Evolutionary conservation across 139 green algal species (phyloP).

Genomic region (Pleodorina starrii): DNA sequence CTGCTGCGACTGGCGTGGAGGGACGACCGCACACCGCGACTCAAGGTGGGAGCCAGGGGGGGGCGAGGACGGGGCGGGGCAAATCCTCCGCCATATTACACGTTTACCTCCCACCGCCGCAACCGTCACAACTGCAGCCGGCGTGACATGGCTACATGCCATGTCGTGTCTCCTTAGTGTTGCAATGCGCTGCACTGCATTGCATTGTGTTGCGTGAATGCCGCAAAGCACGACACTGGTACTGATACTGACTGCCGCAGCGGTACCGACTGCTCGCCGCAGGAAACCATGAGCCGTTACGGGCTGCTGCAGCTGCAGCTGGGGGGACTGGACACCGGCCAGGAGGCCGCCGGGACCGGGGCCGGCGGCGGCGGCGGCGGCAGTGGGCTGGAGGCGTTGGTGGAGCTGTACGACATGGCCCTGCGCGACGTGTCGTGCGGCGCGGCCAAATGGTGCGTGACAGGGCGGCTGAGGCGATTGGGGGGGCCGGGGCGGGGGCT

Average conservation of each 20-base stretch:
- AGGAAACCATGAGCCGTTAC: conserved; percentile 33
- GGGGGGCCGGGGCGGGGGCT: neutral
- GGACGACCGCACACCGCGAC: neutral
- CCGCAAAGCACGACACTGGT: no score
- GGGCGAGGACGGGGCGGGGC: no score
- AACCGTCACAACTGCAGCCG: no score
- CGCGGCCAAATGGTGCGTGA: neutral
- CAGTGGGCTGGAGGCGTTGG: neutral
- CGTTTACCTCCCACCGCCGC: no score
- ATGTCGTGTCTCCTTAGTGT: no score
- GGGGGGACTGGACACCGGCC: neutral
- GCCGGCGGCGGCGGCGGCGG: neutral
- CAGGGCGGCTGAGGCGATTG: no score
- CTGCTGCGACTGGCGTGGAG: conserved; percentile 11
- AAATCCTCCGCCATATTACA: no score
- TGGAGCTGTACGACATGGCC: conserved; percentile 36
- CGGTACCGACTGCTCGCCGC: neutral
- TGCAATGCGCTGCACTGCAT: no score
- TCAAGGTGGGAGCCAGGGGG: neutral
- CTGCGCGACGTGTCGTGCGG: neutral
- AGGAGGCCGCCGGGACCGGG: neutral
- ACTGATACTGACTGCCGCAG: no score
- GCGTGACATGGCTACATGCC: no score
- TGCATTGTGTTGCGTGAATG: no score
- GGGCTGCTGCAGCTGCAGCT: conserved; percentile 39